Conservation (phyloP, 1,139 yeast genomes). For the Lodderomyces oxycetoniae region DNA sequence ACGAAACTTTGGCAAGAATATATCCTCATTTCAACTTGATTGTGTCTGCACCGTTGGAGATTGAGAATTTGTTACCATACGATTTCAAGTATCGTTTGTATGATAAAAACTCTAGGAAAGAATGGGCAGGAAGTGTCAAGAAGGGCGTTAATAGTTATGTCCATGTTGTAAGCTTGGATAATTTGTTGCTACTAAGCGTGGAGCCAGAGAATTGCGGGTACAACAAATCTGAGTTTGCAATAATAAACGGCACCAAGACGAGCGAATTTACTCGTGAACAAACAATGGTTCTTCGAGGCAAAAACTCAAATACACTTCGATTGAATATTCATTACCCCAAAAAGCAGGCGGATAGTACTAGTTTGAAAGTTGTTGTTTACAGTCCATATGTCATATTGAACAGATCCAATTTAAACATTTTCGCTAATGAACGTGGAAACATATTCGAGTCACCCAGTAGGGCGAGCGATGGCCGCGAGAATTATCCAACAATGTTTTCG, state of each 20-base stretch:
- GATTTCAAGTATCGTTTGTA: constrained; percentile 73
- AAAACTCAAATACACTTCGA: constrained; percentile 42
- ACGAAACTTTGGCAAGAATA: constrained; percentile 65
- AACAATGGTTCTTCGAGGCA: constrained; percentile 33
- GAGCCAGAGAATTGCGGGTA: constrained; percentile 64
- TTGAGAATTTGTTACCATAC: constrained; percentile 81
- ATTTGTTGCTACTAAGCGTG: constrained; percentile 66
- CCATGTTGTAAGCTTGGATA: constrained; percentile 75
- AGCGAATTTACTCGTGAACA: constrained; percentile 57
- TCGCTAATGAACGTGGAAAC: constrained; percentile 56
- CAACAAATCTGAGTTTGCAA: constrained; percentile 72
- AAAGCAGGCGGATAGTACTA: constrained; percentile 39
- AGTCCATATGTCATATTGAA: constrained; percentile 83
- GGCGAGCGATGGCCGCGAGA: constrained; percentile 22
- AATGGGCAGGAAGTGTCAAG: constrained; percentile 58
- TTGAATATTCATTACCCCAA: constrained; percentile 63
- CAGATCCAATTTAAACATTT: constrained; percentile 66
- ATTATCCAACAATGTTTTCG: constrained; percentile 76
- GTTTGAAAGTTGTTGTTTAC: constrained; percentile 62
- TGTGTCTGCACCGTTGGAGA: constrained; percentile 80
- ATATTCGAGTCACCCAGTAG: constrained; percentile 33
- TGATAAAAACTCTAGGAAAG: constrained; percentile 69
- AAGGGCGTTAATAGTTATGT: constrained; percentile 68
- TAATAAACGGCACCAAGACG: constrained; percentile 57
- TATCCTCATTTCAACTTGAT: constrained; percentile 83